phyloP scores from a whole-genome alignment of 1,284 basidiomycete genomes.

The Microbotryum lychnidis-dioicae region DNA sequence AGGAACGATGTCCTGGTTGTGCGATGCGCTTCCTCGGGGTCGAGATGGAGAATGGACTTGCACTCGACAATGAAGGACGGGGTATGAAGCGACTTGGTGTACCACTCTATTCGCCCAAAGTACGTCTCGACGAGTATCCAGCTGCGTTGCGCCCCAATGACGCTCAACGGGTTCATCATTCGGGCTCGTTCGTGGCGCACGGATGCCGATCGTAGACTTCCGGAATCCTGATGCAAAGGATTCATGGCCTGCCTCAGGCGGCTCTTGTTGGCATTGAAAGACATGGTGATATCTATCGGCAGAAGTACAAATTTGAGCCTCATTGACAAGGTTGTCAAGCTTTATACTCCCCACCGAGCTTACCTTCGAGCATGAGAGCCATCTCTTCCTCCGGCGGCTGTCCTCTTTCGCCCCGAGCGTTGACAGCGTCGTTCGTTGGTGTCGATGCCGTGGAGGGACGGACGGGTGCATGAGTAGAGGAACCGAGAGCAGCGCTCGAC shows the following conservation, averaged over 20 bases:
- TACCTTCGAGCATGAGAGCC: constrained; percentile 2
- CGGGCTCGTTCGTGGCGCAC: background rate
- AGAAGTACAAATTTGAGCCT: too few relatives aligned
- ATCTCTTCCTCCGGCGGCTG: constrained; percentile 3
- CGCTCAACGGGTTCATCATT: background rate
- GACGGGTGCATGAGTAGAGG: too few relatives aligned
- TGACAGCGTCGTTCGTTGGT: background rate
- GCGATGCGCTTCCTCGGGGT: background rate
- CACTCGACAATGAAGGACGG: constrained; percentile 2
- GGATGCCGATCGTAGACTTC: background rate
- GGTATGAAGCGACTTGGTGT: constrained; percentile 1
- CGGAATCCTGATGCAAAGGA: too few relatives aligned
- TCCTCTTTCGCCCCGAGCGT: background rate
- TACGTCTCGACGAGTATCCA: background rate
- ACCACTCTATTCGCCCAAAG: background rate
- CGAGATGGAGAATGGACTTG: background rate
- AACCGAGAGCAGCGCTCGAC: too few relatives aligned
- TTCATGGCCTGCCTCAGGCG: too few relatives aligned
- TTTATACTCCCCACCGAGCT: too few relatives aligned
- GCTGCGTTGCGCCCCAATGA: background rate
- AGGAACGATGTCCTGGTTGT: constrained; percentile 18
- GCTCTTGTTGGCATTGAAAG: too few relatives aligned
- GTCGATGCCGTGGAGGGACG: too few relatives aligned
- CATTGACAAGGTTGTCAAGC: too few relatives aligned
- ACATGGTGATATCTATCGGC: too few relatives aligned